Base-by-base conservation (phyloP, 1,284 basidiomycete genomes). In the Ustilago vetiveriae region DNA sequence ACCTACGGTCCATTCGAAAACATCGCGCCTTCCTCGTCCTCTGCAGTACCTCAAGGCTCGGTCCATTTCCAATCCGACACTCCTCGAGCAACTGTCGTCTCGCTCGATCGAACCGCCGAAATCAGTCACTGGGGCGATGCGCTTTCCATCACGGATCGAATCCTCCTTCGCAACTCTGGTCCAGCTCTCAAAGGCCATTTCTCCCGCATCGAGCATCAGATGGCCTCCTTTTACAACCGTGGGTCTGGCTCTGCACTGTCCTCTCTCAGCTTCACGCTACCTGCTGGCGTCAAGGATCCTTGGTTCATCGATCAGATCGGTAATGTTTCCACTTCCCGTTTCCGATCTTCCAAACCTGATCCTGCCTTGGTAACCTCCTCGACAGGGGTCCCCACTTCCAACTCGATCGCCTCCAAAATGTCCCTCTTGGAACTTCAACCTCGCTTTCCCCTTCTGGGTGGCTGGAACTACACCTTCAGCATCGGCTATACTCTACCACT, bases 111-210 rank as follows among this genome's bases (percentile, higher is more conserved):
- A 40, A 82, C 86, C 0, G 93, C 90, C 2, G 94, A 98, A 84
- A 88, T 98, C 72, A 94, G 92, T 66, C 95, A 98, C 82, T 98
- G 95, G 96, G 94, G 94, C 37, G 88, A 89, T 45, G 97, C 95
- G 82, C 83, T 98, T 37, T 95, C 96, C 78, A 90, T 95, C 41
- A 88, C 97, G 82, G 94, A 99, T 83, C 88, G 91, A 42, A 88
- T 97, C 62, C 82, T 87, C 59, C 84, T 98, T 19, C 87, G 88
- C 80, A 98, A 98, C 81, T 89, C 89, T 56, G 95, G 95, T 0
- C 92, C 95, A 13, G 83, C 84, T 92, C 86, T 98, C 59, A 94
- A 94, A 82, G 96, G 95, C 1, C 91, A 96, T 58, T 99, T 98
- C 84, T 94, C 93, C 19, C 91, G 96, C 54, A 85, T 98, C 41